phyloP scores from a whole-genome alignment of 208 protist species.

The Endotrypanum monterogeii region DNA sequence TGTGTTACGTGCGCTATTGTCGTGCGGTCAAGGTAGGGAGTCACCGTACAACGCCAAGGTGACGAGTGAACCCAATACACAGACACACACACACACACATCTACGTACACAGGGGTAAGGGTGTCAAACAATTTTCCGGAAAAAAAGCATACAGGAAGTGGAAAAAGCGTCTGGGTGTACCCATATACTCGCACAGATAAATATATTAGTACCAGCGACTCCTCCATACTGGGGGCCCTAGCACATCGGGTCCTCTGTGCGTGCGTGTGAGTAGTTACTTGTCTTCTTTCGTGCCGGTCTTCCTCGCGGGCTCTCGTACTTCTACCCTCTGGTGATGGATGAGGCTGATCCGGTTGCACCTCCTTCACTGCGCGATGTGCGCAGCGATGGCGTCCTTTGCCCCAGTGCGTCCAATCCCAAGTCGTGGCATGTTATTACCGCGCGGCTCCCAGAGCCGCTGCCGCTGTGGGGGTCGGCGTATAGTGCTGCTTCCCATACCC shows the following conservation, averaged over 20 bases:
- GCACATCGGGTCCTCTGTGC: not conserved
- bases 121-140: not conserved
- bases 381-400: not conserved
- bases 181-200: no score
- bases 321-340: not conserved
- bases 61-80: no score
- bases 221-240: not conserved
- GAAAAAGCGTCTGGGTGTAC: no score
- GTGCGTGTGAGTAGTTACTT: not conserved
- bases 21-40: no score
- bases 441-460: not conserved
- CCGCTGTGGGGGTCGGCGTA: not conserved
- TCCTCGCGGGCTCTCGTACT: not conserved
- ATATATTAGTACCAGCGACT: not conserved
- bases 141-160: no score
- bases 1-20: no score
- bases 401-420: not conserved
- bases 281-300: not conserved
- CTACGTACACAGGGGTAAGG: no score
- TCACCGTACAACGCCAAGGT: not conserved
- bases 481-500: not conserved
- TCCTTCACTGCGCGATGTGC: not conserved
- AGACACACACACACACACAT: conserved; percentile 4
- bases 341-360: not conserved
- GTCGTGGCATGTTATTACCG: not conserved